Base-by-base conservation (phyloP, 192 early-diverging fungal species). In the Dissophora ornata region DNA sequence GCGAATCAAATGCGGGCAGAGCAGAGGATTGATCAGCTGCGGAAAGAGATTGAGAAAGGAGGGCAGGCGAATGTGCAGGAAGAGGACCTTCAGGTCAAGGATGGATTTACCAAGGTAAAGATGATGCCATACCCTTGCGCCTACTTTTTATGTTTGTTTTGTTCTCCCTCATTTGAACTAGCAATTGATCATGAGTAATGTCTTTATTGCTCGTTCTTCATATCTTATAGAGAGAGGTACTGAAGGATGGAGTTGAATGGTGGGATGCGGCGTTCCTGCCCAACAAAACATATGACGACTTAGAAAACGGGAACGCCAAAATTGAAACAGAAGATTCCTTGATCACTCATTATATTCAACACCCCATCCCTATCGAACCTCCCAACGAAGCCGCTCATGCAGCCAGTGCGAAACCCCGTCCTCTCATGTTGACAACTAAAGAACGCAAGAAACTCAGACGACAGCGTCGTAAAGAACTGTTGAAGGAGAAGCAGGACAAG, bases 401-500 rank as follows among this genome's bases (percentile, higher is more conserved):
- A 85, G 52, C 86, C 81, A 26, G 85, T 10, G 40, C 58, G 30
- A 67, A 77, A 57, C 61, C 86, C 1, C 61, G 83, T 22, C 84
- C 94, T 2, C 71, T 95, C 12, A 94, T 95, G 85, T 74, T 97
- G 52, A 95, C 93, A 5, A 90, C 89, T 57, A 92, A 89, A 78
- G 98, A 99, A 77, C 85, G 88, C 36, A 98, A 98, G 62, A 98
- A 96, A 80, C 71, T 99, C 32, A 85, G 98, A 45, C 86, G 97
- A 34, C 97, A 99, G 67, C 81, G 88, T 25, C 88, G 97, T 24
- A 60, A 84, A 28, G 98, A 98, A 54, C 67, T 85, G 29, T 92
- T 94, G 62, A 92, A 92, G 68, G 98, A 99, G 69, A 95, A 94
- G 46, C 96, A 92, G 47, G 97, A 98, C 45, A 97, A 96, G 62